phyloP scores from a whole-genome alignment of 2,329 filamentous ascomycete genomes.

The Clarireedia hainanense region DNA sequence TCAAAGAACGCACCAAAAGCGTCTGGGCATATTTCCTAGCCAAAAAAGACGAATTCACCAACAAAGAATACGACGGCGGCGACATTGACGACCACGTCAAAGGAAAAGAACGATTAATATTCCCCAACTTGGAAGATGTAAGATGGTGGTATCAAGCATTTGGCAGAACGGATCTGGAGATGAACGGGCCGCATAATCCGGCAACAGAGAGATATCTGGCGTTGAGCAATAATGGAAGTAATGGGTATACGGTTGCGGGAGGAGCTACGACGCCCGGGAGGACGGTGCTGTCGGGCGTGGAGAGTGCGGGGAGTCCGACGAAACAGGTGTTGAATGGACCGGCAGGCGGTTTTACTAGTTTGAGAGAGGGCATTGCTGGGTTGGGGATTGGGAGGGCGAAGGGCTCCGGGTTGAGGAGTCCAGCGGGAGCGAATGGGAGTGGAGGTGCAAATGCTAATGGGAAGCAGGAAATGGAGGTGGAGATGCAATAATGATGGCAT shows the following conservation, averaged over 20 bases:
- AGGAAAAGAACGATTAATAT: slow-evolving; percentile 74
- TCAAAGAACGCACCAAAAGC: slow-evolving; percentile 66
- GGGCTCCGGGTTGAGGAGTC: slow-evolving; percentile 12
- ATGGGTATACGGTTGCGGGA: background rate
- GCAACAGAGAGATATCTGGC: slow-evolving; percentile 31
- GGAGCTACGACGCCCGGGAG: background rate
- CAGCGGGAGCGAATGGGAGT: slow-evolving; percentile 7
- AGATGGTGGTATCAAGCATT: slow-evolving; percentile 92
- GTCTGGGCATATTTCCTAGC: slow-evolving; percentile 96
- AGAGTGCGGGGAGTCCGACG: slow-evolving; percentile 1
- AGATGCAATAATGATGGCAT: slow-evolving; percentile 37
- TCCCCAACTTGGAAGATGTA: slow-evolving; percentile 69
- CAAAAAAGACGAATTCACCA: slow-evolving; percentile 72
- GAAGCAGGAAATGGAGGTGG: slow-evolving; percentile 36
- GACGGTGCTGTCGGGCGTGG: slow-evolving; percentile 1
- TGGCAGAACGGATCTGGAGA: slow-evolving; percentile 79
- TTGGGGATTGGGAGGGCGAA: slow-evolving; percentile 32
- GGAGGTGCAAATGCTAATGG: slow-evolving; percentile 8
- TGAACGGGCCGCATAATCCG: slow-evolving; percentile 65
- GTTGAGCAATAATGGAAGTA: slow-evolving; percentile 1
- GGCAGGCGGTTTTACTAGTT: slow-evolving; percentile 32
- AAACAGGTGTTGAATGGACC: slow-evolving; percentile 26
- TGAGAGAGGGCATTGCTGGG: slow-evolving; percentile 39
- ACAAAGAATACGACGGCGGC: slow-evolving; percentile 65
- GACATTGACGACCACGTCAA: slow-evolving; percentile 69